Conservation (phyloP, 805 yeast genomes). For the Kodamaea hsintzibuensis region DNA sequence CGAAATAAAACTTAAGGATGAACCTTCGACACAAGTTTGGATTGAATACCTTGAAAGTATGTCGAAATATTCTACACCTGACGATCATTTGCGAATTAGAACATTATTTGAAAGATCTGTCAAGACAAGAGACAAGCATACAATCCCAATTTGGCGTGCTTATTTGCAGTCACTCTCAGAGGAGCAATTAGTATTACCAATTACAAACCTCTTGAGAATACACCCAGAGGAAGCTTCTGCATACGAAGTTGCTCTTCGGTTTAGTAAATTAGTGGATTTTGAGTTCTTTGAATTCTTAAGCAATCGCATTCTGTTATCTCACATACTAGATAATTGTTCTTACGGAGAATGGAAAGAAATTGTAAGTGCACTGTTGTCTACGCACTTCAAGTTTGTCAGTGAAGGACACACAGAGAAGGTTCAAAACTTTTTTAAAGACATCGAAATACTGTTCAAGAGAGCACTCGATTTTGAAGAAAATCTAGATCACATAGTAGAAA, state of each 20-base stretch:
- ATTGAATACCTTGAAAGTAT: constrained; percentile 32
- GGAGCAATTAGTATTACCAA: constrained; percentile 11
- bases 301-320: constrained; percentile 12
- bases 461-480: constrained; percentile 2
- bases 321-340: constrained; percentile 15
- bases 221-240: constrained; percentile 26
- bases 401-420: not conserved
- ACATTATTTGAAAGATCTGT: not conserved
- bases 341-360: constrained; percentile 34
- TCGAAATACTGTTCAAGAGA: not conserved
- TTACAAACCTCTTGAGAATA: constrained; percentile 23
- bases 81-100: constrained; percentile 33
- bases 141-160: constrained; percentile 26
- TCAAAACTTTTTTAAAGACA: not conserved
- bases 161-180: constrained; percentile 28
- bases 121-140: not conserved
- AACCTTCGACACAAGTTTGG: constrained; percentile 25
- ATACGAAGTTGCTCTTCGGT: constrained; percentile 29
- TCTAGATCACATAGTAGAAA: constrained; percentile 30
- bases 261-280: constrained; percentile 13
- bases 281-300: constrained; percentile 11
- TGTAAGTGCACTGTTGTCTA: constrained; percentile 19
- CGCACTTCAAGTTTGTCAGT: constrained; percentile 19
- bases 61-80: constrained; percentile 11
- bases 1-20: constrained; percentile 28